phyloP scores from a whole-genome alignment of 1,139 yeast genomes.

The Kodamaea ohmeri region DNA sequence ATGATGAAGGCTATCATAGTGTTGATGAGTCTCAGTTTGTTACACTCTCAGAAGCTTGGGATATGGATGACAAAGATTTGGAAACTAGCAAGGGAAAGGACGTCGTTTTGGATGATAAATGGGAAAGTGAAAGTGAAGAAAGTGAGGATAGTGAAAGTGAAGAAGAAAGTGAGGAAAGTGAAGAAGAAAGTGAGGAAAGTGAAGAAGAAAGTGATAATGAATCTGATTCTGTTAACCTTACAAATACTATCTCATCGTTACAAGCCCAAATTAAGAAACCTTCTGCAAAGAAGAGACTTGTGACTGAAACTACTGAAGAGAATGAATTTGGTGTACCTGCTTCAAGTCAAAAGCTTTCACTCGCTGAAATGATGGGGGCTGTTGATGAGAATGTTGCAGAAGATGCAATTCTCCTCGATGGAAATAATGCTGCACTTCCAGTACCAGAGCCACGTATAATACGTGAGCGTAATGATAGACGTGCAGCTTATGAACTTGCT shows the following conservation, averaged over 20 bases:
- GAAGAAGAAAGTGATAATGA: constrained; percentile 15
- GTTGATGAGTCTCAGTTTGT: constrained; percentile 73
- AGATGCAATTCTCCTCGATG: constrained; percentile 52
- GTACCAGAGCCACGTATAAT: constrained; percentile 86
- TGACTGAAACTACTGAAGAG: constrained; percentile 59
- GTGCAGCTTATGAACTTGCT: constrained; percentile 87
- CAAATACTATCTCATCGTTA: constrained; percentile 32
- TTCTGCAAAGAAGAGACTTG: constrained; percentile 38
- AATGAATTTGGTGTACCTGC: constrained; percentile 71
- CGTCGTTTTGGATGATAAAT: constrained; percentile 42
- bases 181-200: constrained; percentile 16
- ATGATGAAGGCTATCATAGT: constrained; percentile 45
- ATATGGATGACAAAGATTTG: constrained; percentile 61
- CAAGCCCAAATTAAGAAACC: constrained; percentile 32
- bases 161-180: constrained; percentile 16
- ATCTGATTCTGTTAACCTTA: constrained; percentile 32
- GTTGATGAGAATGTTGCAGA: constrained; percentile 47
- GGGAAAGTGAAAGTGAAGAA: constrained; percentile 33
- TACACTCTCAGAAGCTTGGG: constrained; percentile 87
- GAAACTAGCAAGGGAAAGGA: constrained; percentile 25
- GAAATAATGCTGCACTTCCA: constrained; percentile 49
- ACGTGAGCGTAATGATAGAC: constrained; percentile 81
- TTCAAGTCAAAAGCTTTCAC: constrained; percentile 51
- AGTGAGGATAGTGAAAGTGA: constrained; percentile 17
- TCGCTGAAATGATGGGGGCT: constrained; percentile 73